Conservation (phyloP, 1,284 basidiomycete species). For the Phylloporus gajari region DNA sequence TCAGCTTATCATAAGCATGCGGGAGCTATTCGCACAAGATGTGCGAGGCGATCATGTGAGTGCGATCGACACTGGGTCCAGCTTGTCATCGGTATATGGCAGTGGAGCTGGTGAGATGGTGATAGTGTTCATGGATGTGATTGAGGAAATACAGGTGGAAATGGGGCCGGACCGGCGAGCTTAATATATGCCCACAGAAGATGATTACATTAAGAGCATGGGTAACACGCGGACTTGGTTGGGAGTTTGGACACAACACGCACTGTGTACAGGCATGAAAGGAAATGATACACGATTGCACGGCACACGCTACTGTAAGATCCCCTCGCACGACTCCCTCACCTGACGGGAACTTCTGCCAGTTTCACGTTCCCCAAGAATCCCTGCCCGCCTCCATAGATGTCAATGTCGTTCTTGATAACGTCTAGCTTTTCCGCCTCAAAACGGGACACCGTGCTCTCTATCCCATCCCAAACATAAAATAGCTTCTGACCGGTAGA, state of each 20-base stretch:
- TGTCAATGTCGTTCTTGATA: slow-evolving; percentile 1
- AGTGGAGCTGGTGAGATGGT: not conserved
- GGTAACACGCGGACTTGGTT: no score
- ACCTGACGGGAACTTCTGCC: not conserved
- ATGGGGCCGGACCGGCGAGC: not conserved
- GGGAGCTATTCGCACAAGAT: not conserved
- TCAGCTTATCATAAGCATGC: slow-evolving; percentile 5
- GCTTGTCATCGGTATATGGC: not conserved
- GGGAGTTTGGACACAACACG: no score
- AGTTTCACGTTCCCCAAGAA: not conserved
- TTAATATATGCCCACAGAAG: not conserved
- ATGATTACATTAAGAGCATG: no score
- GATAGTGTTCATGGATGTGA: not conserved
- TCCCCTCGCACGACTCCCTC: not conserved
- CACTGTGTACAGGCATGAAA: not conserved
- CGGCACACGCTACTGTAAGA: not conserved
- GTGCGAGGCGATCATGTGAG: not conserved
- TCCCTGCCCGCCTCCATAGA: not conserved
- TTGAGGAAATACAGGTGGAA: not conserved
- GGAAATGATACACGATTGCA: not conserved
- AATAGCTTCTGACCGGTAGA: not conserved
- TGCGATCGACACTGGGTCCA: not conserved
- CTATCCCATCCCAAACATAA: slow-evolving; percentile 6
- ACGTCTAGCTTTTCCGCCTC: not conserved
- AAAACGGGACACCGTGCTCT: slow-evolving; percentile 1